Conservation (phyloP, 2,329 filamentous ascomycete genomes). For the Talaromyces funiculosus region DNA sequence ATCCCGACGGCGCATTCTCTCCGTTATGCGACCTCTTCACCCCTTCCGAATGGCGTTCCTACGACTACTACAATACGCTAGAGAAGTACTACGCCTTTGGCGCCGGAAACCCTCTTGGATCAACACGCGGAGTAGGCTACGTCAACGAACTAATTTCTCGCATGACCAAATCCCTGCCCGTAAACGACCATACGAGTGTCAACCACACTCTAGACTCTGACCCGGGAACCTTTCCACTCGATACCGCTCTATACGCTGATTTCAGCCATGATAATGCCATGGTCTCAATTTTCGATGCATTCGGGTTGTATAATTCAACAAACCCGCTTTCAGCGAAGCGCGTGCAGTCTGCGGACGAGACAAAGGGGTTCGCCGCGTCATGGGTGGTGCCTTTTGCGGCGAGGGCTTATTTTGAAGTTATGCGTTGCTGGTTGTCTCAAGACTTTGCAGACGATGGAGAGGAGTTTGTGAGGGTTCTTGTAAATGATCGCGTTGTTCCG, state of each 20-base stretch:
- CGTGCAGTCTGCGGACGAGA: conserved; percentile 45
- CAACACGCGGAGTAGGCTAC: conserved; percentile 82
- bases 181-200: conserved; percentile 67
- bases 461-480: conserved; percentile 69
- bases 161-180: conserved; percentile 58
- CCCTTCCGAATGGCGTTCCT: conserved; percentile 65
- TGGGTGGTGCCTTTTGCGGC: conserved; percentile 80
- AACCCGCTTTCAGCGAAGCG: conserved; percentile 48
- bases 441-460: conserved; percentile 17
- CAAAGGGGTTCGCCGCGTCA: conserved; percentile 65
- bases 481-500: conserved; percentile 78
- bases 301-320: conserved; percentile 71
- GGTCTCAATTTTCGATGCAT: conserved; percentile 65
- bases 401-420: conserved; percentile 81
- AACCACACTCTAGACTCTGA: conserved; percentile 71
- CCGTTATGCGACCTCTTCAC: conserved; percentile 74
- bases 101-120: conserved; percentile 68
- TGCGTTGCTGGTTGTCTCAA: conserved; percentile 54
- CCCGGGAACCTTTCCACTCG: conserved; percentile 66
- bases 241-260: conserved; percentile 68
- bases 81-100: conserved; percentile 82
- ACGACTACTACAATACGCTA: conserved; percentile 74
- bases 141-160: conserved; percentile 82
- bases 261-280: conserved; percentile 92
- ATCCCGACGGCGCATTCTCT: conserved; percentile 51